Evolutionary conservation across 192 early-diverging fungal genomes (phyloP).

Genomic region (Backusella psychrophila): DNA sequence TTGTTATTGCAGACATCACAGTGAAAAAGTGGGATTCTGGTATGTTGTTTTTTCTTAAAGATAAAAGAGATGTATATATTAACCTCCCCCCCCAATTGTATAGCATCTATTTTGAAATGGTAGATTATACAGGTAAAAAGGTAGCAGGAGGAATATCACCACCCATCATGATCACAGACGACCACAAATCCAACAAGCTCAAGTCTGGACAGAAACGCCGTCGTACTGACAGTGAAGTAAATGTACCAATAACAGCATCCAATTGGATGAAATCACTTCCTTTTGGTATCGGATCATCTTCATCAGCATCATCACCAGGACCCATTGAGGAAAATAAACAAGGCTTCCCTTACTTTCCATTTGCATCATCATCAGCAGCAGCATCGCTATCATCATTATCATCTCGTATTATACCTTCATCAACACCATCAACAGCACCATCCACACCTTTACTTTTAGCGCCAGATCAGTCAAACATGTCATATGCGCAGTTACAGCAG

Average conservation of each 20-base stretch:
- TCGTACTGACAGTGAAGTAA: conserved; percentile 26
- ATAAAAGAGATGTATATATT: no score
- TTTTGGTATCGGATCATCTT: not conserved
- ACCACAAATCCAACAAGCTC: conserved; percentile 89
- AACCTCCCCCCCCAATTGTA: no score
- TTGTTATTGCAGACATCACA: conserved; percentile 95
- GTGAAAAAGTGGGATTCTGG: conserved; percentile 91
- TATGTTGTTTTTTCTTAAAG: not conserved
- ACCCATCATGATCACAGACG: conserved; percentile 96
- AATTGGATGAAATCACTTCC: conserved; percentile 10
- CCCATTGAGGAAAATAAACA: not conserved
- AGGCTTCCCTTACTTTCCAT: not conserved
- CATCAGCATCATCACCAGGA: not conserved
- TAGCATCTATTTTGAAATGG: conserved; percentile 75
- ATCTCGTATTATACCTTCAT: not conserved
- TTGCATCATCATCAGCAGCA: not conserved
- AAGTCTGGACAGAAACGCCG: conserved; percentile 35
- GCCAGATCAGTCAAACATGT: not conserved
- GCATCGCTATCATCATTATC: not conserved
- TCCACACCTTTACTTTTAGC: not conserved
- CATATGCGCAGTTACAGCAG: not conserved
- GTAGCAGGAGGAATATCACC: conserved; percentile 85
- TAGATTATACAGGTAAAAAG: conserved; percentile 63
- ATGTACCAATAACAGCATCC: not conserved
- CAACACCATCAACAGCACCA: not conserved